Base-by-base conservation (phyloP, 495 filamentous ascomycete genomes). In the Daldinia decipiens region DNA sequence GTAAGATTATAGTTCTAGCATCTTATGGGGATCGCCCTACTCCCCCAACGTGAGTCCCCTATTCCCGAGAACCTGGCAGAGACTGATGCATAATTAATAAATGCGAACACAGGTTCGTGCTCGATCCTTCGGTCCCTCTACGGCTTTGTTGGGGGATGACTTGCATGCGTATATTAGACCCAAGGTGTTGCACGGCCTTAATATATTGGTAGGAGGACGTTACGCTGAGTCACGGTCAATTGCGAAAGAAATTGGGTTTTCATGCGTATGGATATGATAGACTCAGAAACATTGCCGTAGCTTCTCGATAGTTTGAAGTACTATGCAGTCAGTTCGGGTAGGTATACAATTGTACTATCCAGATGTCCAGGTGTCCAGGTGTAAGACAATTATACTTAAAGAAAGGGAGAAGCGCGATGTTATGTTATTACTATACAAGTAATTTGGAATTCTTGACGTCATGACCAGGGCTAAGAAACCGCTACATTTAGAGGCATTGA, bases 121-220 rank as follows among this genome's bases (percentile, higher is more conserved):
- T 72, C 47, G 54, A 73, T 73, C 70, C 70, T 66, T 73, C 70
- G 70, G 70, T 29, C 65, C 61, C 65, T 68, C 61, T 68, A 54
- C 65, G 70, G 70, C 60, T 65, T 56, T 73, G 70, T 64, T 59
- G 4, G 24, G 26, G 38, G 65, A 73, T 73, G 70, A 65, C 70
- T 68, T 68, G 70, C 70, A 68, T 68, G 43, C 36, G 53, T 36
- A 56, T 32, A 39, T 51, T 57, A 45, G 56, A 34, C 38, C 38
- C 31, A 54, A 52, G 47, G 24, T 53, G 59, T 69, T 31, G 66
- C 66, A 69, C 66, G 59, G 59, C 32, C 65, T 57, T 51, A 59
- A 59, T 59, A 31, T 59, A 59, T 52, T 55, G 63, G 29, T 54
- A 60, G 21, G 11, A 8, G 45, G 64, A 65, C 34, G 54, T 24